These are phyloP conservation scores for Fraxinus angustifolia DNA, from an alignment of 305 asterid species.

Conservation along the genomic window DNA sequence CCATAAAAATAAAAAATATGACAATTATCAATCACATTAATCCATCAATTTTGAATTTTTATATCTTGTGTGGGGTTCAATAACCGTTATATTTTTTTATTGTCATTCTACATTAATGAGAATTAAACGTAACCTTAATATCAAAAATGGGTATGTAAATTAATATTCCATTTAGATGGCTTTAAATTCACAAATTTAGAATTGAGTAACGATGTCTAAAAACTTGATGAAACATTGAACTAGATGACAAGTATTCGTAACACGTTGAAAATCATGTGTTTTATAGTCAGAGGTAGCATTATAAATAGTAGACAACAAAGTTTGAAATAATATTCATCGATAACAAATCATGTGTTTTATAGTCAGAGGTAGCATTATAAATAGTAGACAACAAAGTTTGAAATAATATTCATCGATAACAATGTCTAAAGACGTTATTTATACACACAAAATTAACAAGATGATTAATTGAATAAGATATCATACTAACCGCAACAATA, in stretches of 20 bases:
- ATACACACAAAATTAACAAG: background rate
- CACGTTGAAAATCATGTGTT: background rate
- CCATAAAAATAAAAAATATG: too few relatives aligned
- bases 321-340: too few relatives aligned
- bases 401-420: background rate
- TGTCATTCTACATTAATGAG: too few relatives aligned
- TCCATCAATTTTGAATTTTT: too few relatives aligned
- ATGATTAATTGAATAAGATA: background rate
- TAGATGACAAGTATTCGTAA: background rate
- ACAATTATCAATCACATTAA: too few relatives aligned
- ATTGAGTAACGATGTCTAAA: background rate
- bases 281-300: background rate
- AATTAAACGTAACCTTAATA: too few relatives aligned
- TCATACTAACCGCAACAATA: background rate
- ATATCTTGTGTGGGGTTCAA: too few relatives aligned
- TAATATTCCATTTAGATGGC: background rate
- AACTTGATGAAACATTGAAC: background rate
- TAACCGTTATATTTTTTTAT: too few relatives aligned
- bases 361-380: background rate
- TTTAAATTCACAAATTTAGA: background rate
- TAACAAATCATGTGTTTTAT: background rate
- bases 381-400: background rate
- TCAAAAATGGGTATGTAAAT: background rate
- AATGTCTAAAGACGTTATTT: background rate
- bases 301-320: background rate